phyloP scores from a whole-genome alignment of 2,329 filamentous ascomycete species.

The Aspergillus fumigatus region DNA sequence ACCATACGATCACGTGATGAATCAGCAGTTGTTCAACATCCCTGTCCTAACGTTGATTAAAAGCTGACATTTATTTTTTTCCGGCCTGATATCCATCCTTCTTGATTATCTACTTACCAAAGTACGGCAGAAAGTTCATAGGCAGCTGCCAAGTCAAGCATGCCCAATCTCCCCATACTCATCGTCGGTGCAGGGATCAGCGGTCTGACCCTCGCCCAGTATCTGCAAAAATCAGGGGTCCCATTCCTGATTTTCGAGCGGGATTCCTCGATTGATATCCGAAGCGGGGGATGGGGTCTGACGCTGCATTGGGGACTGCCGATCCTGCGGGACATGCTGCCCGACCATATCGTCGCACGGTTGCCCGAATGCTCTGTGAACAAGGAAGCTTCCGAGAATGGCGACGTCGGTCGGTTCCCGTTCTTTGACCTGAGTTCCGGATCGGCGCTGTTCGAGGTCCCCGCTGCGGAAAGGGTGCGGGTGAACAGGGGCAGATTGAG shows the following conservation, averaged over 20 bases:
- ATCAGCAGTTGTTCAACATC: no score
- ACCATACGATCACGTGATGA: no score
- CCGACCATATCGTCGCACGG: conserved; percentile 42
- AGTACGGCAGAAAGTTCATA: background rate
- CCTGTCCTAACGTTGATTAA: background rate
- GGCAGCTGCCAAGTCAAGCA: background rate
- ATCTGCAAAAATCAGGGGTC: conserved; percentile 30
- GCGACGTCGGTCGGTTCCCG: conserved; percentile 48
- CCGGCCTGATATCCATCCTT: no score
- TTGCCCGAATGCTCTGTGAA: conserved; percentile 53
- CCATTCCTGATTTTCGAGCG: conserved; percentile 39
- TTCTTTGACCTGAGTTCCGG: conserved; percentile 55
- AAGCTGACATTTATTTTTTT: background rate
- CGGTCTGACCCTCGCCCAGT: conserved; percentile 41
- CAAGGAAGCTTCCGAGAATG: conserved; percentile 45
- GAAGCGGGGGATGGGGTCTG: conserved; percentile 57
- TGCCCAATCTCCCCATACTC: conserved; percentile 32
- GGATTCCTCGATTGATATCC: conserved; percentile 42
- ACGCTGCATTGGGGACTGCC: conserved; percentile 61
- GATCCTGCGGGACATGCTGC: conserved; percentile 49
- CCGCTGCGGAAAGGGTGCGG: conserved; percentile 44
- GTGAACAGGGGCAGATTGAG: conserved; percentile 47
- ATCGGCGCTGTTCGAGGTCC: conserved; percentile 43
- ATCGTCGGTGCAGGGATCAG: conserved; percentile 43
- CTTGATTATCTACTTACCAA: background rate